Percentiles rank a stretch among this genome's conserved stretches.
phyloP scores from a whole-genome alignment of 139 green algal species.

The Tetratostichococcus sp. region DNA sequence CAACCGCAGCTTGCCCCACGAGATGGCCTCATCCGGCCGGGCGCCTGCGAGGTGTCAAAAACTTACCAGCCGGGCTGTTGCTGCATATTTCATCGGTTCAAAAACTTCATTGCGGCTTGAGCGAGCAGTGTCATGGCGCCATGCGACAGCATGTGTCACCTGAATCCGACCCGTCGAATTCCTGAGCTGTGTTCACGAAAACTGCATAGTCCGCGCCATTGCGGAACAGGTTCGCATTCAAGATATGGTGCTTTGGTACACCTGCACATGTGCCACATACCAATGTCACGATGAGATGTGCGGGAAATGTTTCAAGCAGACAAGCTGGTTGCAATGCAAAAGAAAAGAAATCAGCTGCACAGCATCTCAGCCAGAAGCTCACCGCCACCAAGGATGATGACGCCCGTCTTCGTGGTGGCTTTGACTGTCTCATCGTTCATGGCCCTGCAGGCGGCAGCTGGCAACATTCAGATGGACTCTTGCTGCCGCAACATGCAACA shows the following conservation, averaged over 20 bases:
- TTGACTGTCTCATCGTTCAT: slow-evolving; percentile 95
- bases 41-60: no score
- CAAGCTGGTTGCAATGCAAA: no score
- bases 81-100: no score
- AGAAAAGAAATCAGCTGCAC: no score
- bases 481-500: no score
- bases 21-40: slow-evolving; percentile 91
- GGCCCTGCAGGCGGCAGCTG: slow-evolving; percentile 3
- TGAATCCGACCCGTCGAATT: slow-evolving; percentile 95
- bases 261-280: slow-evolving; percentile 25
- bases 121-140: no score
- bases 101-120: no score
- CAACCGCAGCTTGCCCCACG: slow-evolving; percentile 94
- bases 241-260: slow-evolving; percentile 98
- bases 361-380: neutral
- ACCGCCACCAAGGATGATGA: slow-evolving; percentile 93
- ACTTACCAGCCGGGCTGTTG: no score
- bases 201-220: slow-evolving; percentile 96
- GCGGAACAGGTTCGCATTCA: slow-evolving; percentile 98
- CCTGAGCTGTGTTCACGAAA: slow-evolving; percentile 86
- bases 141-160: slow-evolving; percentile 14
- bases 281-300: neutral
- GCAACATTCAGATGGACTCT: no score
- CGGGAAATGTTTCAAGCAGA: no score
- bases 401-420: slow-evolving; percentile 78